Evolutionary conservation across 306 rosid genomes (phyloP).

Genomic region (Prunus mira): DNA sequence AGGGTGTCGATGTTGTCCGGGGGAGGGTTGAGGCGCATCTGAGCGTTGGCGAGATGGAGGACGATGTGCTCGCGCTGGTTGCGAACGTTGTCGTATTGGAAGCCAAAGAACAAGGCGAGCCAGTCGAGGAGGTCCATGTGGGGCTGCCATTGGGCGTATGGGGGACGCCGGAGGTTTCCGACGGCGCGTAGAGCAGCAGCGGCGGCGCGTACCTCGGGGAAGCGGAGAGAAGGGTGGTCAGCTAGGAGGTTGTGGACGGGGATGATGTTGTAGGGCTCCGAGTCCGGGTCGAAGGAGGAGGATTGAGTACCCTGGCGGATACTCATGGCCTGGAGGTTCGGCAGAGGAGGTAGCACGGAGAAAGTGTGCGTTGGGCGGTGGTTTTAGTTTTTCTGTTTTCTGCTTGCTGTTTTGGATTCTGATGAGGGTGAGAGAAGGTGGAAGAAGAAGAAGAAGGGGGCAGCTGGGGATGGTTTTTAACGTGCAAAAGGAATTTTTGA

Average conservation of each 20-base stretch:
- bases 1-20: slow-evolving; percentile 85
- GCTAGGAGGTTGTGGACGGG: slow-evolving; percentile 85
- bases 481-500: not conserved
- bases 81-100: slow-evolving; percentile 79
- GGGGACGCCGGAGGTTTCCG: slow-evolving; percentile 73
- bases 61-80: slow-evolving; percentile 96
- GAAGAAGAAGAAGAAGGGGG: not conserved
- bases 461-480: not conserved
- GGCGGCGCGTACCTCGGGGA: slow-evolving; percentile 91
- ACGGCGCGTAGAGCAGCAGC: slow-evolving; percentile 60
- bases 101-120: slow-evolving; percentile 83
- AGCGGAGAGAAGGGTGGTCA: slow-evolving; percentile 87
- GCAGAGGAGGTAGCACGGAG: not conserved
- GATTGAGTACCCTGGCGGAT: slow-evolving; percentile 19
- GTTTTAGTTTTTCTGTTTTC: not conserved
- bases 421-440: not conserved
- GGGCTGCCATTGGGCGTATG: slow-evolving; percentile 58
- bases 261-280: slow-evolving; percentile 72
- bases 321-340: slow-evolving; percentile 32
- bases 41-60: slow-evolving; percentile 91
- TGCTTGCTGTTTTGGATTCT: not conserved
- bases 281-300: slow-evolving; percentile 21
- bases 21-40: slow-evolving; percentile 92
- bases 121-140: slow-evolving; percentile 87
- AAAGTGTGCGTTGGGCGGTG: not conserved